A percentile compares a stretch with the other conserved stretches of the same genome.
phyloP scores from a whole-genome alignment of 1,284 basidiomycete species.

The Naganishia sp. region DNA sequence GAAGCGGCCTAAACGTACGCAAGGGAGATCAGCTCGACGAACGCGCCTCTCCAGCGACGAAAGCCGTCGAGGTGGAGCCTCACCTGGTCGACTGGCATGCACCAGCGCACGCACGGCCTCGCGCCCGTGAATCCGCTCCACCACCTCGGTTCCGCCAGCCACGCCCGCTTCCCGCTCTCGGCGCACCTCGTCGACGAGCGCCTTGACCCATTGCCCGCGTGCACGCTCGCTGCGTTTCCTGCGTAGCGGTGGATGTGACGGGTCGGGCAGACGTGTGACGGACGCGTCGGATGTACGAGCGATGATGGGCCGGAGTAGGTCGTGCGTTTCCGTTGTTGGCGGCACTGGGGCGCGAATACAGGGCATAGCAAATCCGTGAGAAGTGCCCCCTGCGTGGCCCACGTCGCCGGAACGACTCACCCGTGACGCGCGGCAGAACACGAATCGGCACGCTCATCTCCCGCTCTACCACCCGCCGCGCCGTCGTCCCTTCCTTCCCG shows the following conservation, averaged over 20 bases:
- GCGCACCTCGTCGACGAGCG: background rate
- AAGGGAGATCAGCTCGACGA: background rate
- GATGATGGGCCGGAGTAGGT: slow-evolving; percentile 50
- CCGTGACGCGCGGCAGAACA: slow-evolving; percentile 74
- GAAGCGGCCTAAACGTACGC: slow-evolving; percentile 5
- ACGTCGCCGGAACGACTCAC: background rate
- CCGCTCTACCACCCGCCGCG: slow-evolving; percentile 52
- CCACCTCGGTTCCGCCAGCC: too few relatives aligned
- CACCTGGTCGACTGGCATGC: slow-evolving; percentile 19
- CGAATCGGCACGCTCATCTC: slow-evolving; percentile 86
- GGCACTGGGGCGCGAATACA: slow-evolving; percentile 28
- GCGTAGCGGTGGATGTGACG: background rate
- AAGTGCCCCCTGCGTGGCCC: background rate
- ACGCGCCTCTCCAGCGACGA: background rate
- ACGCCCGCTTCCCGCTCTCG: too few relatives aligned
- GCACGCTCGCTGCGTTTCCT: slow-evolving; percentile 15
- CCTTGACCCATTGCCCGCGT: background rate
- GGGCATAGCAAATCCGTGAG: too few relatives aligned
- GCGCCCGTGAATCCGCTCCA: background rate
- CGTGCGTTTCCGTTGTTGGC: slow-evolving; percentile 44
- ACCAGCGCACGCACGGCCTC: slow-evolving; percentile 19
- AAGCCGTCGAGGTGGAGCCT: background rate
- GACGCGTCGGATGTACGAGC: slow-evolving; percentile 51
- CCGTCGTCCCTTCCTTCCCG: slow-evolving; percentile 30
- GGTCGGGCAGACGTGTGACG: slow-evolving; percentile 22